Evolutionary conservation across 805 yeast genomes (phyloP), one percentile per base, ranked within the genome.

Genomic region (Metschnikowia rubicola): DNA sequence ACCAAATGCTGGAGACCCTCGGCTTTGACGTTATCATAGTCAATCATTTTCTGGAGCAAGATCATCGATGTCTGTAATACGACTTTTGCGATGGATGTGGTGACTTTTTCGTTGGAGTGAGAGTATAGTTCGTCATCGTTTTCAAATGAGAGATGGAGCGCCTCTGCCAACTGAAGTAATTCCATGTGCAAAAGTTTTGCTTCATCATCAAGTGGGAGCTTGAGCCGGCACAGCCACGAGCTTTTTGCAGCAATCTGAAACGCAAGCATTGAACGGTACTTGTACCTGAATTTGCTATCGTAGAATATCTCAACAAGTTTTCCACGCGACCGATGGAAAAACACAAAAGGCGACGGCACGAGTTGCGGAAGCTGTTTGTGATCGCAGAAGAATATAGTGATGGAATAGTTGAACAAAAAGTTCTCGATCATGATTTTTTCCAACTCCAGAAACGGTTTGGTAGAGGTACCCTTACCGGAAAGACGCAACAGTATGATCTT

Each of bases 201-300:
- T 4, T 32, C 28, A 4, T 37, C 35, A 10, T 35, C 35, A 7
- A 49, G 41, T 10, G 52, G 53, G 29, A 44, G 47, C 2, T 41
- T 43, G 11, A 54, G 50, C 3, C 57, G 47, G 34, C 55, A 52
- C 57, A 54, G 55, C 57, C 57, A 54, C 4, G 57, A 50, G 37
- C 52, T 42, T 33, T 54, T 54, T 21, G 57, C 54, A 12, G 57
- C 57, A 21, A 54, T 47, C 35, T 47, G 55, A 26, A 54, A 54
- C 4, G 55, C 53, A 6, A 51, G 42, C 43, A 52, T 40, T 8
- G 57, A 48, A 30, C 51, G 39, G 15, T 35, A 36, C 19, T 50
- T 46, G 30, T 42, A 40, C 10, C 39, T 47, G 13, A 47, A 47
- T 10, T 34, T 43, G 28, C 50, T 43, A n/a, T 41, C 41, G 35